Base-by-base conservation (phyloP, 129 eudicot genomes). In the Scalesia atractyloides region DNA sequence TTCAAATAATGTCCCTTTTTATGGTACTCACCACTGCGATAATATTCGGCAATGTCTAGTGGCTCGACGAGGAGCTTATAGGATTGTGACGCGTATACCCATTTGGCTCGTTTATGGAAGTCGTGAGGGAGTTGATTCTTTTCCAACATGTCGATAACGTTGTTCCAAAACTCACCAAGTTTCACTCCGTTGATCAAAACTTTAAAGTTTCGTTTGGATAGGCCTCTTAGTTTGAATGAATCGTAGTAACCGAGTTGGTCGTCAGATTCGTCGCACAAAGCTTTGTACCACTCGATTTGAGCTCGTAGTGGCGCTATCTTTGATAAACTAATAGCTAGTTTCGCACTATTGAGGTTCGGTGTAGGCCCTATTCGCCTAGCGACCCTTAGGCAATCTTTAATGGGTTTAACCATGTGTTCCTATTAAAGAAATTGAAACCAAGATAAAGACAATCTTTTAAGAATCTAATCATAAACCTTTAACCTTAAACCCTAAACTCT, bases 41-140 rank as follows among this genome's bases (percentile, higher is more conserved):
- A 92, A 64, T 92, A 92, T 65, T 92, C 98, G 80, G 97, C 98
- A 0, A 94, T 90, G 37, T 94, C 98, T 30, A 94, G 79, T 7
- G 98, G 98, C 86, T 94, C 98, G 0, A 94, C 91, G 0, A 94
- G 90, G 50, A 94, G 96, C 61, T 82, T 87, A 74, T 91, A 91
- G 69, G 74, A 85, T 7, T 88, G 98, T 13, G 98, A 79, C 9
- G 98, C 97, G 20, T 88, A 80, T 3, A 94, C 89, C 85, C 87
- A 91, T 70, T 88, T 91, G 7, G 83, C 70, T 37, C 83, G 77
- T 75, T 76, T 86, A 70, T 84, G 93, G 68, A 94, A 94, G 80
- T 94, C 96, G 47, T 80, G 86, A n/a, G 97, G 95, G 9, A 94
- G 92, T 68, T 90, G 85, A 54, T 94, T 90, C 22, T 66, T 84